Evolutionary conservation across 257 asterid species (phyloP).

Genomic region (Mentha longifolia): DNA sequence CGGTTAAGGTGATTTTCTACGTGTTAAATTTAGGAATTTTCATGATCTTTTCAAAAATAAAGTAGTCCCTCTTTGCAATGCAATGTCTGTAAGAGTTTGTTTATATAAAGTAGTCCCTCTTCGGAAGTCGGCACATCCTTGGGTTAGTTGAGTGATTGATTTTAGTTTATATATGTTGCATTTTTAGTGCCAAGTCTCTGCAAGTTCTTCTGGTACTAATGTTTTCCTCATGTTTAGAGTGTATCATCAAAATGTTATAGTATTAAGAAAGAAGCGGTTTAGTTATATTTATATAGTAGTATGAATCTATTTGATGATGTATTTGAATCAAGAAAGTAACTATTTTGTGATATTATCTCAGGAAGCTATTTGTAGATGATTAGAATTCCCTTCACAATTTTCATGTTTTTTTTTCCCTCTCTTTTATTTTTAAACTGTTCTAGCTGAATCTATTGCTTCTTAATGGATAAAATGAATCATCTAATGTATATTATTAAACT

Average conservation of each 20-base stretch:
- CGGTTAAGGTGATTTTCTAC: not conserved
- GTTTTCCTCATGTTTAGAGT: constrained; percentile 4
- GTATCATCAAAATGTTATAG: not conserved
- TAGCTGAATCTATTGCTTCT: constrained; percentile 2
- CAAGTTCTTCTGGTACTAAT: not conserved
- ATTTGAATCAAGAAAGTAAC: constrained; percentile 11
- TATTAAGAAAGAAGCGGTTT: not conserved
- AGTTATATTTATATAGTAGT: too few species aligned
- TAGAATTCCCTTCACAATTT: constrained; percentile 11
- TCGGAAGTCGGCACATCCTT: not conserved
- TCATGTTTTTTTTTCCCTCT: not conserved
- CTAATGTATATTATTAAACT: constrained; percentile 19
- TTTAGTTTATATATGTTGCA: not conserved
- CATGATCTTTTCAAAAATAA: not conserved
- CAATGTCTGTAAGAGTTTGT: not conserved
- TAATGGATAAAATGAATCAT: not conserved
- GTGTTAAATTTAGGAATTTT: not conserved
- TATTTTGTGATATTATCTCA: constrained; percentile 8
- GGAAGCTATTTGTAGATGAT: constrained; percentile 12
- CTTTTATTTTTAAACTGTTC: not conserved
- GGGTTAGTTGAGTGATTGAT: not conserved
- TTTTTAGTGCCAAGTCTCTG: constrained; percentile 4
- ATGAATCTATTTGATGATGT: not conserved
- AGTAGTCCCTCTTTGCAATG: constrained; percentile 5
- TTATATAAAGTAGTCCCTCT: not conserved